phyloP scores from a whole-genome alignment of 2,329 filamentous ascomycete genomes.

The Knufia petricola region DNA sequence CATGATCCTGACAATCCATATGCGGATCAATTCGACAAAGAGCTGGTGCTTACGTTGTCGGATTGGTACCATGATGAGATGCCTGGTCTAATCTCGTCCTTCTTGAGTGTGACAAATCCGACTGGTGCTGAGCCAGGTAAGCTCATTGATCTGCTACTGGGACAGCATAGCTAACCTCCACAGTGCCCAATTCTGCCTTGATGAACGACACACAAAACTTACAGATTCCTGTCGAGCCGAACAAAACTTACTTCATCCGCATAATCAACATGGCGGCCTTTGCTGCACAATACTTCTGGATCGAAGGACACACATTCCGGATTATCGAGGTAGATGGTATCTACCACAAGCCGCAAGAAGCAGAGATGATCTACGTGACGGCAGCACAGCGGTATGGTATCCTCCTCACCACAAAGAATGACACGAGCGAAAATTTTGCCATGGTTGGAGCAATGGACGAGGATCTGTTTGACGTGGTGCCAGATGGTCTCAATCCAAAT shows the following conservation, averaged over 20 bases:
- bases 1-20: conserved; percentile 55
- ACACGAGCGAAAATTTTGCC: conserved; percentile 54
- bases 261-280: conserved; percentile 67
- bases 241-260: conserved; percentile 63
- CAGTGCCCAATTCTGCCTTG: conserved; percentile 55
- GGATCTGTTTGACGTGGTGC: conserved; percentile 59
- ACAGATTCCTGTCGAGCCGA: conserved; percentile 50
- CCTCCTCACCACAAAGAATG: conserved; percentile 51
- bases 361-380: conserved; percentile 55
- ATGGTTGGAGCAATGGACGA: conserved; percentile 63
- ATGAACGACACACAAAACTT: conserved; percentile 61
- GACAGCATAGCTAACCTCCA: neutral
- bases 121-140: conserved; percentile 46
- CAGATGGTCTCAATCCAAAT: conserved; percentile 54
- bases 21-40: conserved; percentile 49
- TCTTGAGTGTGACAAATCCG: conserved; percentile 40
- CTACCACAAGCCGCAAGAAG: conserved; percentile 52
- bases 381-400: conserved; percentile 55
- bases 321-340: conserved; percentile 67
- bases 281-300: conserved; percentile 40
- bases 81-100: conserved; percentile 37
- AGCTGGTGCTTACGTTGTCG: conserved; percentile 54
- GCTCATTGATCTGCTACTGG: no score
- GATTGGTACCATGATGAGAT: conserved; percentile 63
- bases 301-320: conserved; percentile 49